Evolutionary conservation across 805 yeast genomes (phyloP).

Genomic region (Candida arabinofermentans): DNA sequence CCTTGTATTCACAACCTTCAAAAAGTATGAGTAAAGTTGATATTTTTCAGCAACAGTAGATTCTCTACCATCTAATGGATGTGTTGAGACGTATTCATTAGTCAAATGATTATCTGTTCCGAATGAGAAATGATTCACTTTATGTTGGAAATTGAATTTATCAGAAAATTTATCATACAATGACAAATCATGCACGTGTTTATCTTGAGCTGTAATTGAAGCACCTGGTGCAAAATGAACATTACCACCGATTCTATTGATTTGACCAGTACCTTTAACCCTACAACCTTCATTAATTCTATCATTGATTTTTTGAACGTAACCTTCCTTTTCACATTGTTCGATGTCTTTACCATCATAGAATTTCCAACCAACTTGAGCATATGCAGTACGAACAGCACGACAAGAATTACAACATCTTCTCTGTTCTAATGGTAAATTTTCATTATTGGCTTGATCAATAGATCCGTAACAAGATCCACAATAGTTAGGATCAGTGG

Average conservation of each 20-base stretch:
- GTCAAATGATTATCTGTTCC: slow-evolving; percentile 45
- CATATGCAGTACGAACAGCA: slow-evolving; percentile 76
- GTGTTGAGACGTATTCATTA: slow-evolving; percentile 40
- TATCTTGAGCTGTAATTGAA: slow-evolving; percentile 51
- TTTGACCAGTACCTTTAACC: slow-evolving; percentile 69
- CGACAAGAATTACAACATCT: slow-evolving; percentile 84
- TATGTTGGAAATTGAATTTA: slow-evolving; percentile 72
- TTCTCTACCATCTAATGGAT: slow-evolving; percentile 61
- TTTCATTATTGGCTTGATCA: slow-evolving; percentile 50
- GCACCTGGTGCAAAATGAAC: slow-evolving; percentile 96
- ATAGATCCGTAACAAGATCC: slow-evolving; percentile 90
- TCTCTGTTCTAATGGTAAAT: slow-evolving; percentile 35
- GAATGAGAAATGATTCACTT: slow-evolving; percentile 76
- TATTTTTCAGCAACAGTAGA: slow-evolving; percentile 44
- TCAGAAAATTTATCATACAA: slow-evolving; percentile 53
- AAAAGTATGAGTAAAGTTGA: slow-evolving; percentile 69
- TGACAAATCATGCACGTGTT: slow-evolving; percentile 83
- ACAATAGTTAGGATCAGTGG: slow-evolving; percentile 48
- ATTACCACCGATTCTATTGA: slow-evolving; percentile 86
- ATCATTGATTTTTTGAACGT: slow-evolving; percentile 56
- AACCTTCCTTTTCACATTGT: slow-evolving; percentile 90
- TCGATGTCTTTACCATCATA: slow-evolving; percentile 81
- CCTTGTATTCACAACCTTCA: slow-evolving; percentile 88
- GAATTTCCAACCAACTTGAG: slow-evolving; percentile 78
- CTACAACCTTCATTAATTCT: slow-evolving; percentile 84